Base-by-base conservation (phyloP, 495 filamentous ascomycete genomes). In the Talaromyces borbonicus region DNA sequence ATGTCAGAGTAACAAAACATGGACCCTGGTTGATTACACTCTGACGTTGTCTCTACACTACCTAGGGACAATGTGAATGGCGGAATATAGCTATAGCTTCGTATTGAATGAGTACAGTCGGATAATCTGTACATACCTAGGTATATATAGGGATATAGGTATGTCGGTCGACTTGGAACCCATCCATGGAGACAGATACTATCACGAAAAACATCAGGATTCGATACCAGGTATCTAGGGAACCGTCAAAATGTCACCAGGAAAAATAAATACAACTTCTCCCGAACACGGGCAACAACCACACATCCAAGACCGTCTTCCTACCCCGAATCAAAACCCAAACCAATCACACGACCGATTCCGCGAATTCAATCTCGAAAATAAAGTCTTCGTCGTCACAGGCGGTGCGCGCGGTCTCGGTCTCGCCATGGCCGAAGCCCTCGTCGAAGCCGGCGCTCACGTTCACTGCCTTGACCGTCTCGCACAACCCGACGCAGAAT, bases 381-480 rank as follows among this genome's bases (percentile, higher is more conserved):
- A 66, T 29, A 69, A 75, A 26, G 77, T 83, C 24, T 79, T 74
- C 43, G 58, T 77, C 31, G 74, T 85, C 29, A 82, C 81, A 0
- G 81, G 79, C 18, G 79, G 78, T 22, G 79, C 71, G 19, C 61
- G 72, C 47, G 79, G 81, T 1, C 58, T 86, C 4, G 81, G 83
- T 7, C 62, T 87, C 6, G 69, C 73, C 4, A 73, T 85, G 59
- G 78, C 78, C 2, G 81, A 85, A 53, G 82, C 78, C 5, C 62
- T 85, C 9, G 71, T 79, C 30, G 81, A 85, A 53, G 79, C 81
- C 14, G 81, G 81, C 7, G 81, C 76, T 2, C 75, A 74, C 55
- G 75, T 80, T 20, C 73, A 78, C 53, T 74, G 69, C 47, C 63
- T 81, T 8, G 77, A 81, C 55, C 61, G 66, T 5, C 57, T 63